Evolutionary conservation across 495 filamentous ascomycete genomes (phyloP).

Genomic region (Hypoxylon perforatum): DNA sequence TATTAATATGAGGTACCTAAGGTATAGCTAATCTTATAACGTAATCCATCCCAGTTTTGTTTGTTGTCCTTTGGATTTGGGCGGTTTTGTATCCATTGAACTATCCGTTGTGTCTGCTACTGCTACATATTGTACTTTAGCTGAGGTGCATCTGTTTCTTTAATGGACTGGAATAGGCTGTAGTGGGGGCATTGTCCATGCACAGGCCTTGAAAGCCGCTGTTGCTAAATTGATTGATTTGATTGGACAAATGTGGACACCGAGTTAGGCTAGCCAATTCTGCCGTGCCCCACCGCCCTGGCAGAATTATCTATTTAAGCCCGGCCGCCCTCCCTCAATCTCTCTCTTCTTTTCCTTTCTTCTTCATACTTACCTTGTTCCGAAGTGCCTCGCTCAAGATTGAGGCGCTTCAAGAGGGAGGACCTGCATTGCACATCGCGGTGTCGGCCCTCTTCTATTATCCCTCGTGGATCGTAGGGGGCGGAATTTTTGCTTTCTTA

Average conservation of each 20-base stretch:
- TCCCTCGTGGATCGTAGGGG: conserved; percentile 73
- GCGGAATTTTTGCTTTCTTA: conserved; percentile 47
- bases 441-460: conserved; percentile 74
- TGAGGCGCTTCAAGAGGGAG: conserved; percentile 67
- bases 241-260: not conserved
- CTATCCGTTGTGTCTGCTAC: too few relatives aligned
- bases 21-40: too few relatives aligned
- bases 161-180: too few relatives aligned
- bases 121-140: too few relatives aligned
- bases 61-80: too few relatives aligned
- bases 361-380: conserved; percentile 85
- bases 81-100: too few relatives aligned
- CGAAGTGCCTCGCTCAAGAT: conserved; percentile 70
- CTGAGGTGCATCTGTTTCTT: too few relatives aligned
- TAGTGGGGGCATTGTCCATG: too few relatives aligned
- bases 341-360: conserved; percentile 53
- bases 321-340: conserved; percentile 18
- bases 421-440: conserved; percentile 86
- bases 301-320: conserved; percentile 41
- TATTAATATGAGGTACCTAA: too few relatives aligned
- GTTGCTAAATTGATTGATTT: too few relatives aligned
- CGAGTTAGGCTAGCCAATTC: not conserved
- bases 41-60: too few relatives aligned
- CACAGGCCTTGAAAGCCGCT: too few relatives aligned
- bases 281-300: conserved; percentile 1